These are phyloP conservation scores for Ceratonia siliqua DNA, from an alignment of 306 rosid species.

Conservation along the genomic window DNA sequence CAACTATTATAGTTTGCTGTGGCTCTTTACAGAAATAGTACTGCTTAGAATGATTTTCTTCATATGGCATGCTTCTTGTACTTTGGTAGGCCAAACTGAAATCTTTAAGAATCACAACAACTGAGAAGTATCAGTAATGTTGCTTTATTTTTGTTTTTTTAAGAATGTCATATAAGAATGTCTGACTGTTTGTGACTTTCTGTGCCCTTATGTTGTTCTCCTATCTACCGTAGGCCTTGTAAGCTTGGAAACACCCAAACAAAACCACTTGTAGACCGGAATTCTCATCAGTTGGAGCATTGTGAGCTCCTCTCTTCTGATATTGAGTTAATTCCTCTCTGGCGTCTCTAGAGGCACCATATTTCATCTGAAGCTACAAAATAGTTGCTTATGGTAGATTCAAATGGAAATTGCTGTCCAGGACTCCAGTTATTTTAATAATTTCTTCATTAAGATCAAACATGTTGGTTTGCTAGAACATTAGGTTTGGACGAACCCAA, in stretches of 20 bases:
- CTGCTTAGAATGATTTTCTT: not conserved
- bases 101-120: not conserved
- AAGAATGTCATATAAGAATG: not conserved
- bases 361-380: too few species aligned
- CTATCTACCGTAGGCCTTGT: not conserved
- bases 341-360: too few species aligned
- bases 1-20: not conserved
- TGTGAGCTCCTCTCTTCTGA: too few species aligned
- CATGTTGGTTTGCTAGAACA: too few species aligned
- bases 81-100: not conserved
- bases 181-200: not conserved
- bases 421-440: too few species aligned
- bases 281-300: not conserved
- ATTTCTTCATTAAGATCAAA: too few species aligned
- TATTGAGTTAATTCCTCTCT: too few species aligned
- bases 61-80: not conserved
- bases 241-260: not conserved
- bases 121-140: too few species aligned
- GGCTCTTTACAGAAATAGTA: not conserved
- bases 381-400: too few species aligned
- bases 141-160: not conserved
- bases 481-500: too few species aligned
- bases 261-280: not conserved
- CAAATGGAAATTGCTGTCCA: too few species aligned
- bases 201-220: not conserved